phyloP scores from a whole-genome alignment of 163 green algal genomes.

The Prototheca cutis region DNA sequence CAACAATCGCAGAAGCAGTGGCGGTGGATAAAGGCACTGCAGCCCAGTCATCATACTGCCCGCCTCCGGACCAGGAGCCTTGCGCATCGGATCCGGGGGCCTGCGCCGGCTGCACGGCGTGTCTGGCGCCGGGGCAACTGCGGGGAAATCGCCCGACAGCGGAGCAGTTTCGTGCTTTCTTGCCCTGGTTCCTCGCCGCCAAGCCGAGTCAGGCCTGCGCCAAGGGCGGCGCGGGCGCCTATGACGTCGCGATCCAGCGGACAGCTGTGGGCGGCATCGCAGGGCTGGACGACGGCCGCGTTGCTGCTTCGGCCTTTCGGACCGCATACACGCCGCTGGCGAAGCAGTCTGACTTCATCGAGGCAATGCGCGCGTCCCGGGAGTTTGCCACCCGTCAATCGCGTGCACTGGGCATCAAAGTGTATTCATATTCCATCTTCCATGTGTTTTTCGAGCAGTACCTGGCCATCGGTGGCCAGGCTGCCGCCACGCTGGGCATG shows the following conservation, averaged over 20 bases:
- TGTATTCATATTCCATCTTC: constrained; percentile 81
- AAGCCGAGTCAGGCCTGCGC: constrained; percentile 60
- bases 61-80: constrained; percentile 69
- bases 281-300: constrained; percentile 41
- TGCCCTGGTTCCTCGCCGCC: constrained; percentile 79
- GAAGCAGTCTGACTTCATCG: constrained; percentile 74
- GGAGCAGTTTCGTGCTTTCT: constrained; percentile 46
- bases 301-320: constrained; percentile 69
- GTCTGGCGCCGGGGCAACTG: constrained; percentile 36
- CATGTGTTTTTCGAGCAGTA: constrained; percentile 95
- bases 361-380: constrained; percentile 24
- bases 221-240: constrained; percentile 68
- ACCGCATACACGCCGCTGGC: constrained; percentile 66
- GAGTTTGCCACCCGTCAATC: constrained; percentile 1
- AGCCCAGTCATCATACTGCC: constrained; percentile 34
- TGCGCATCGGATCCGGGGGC: constrained; percentile 27
- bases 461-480: constrained; percentile 40
- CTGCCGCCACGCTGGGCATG: constrained; percentile 35
- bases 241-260: constrained; percentile 50
- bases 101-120: constrained; percentile 50
- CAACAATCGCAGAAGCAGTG: constrained; percentile 21
- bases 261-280: constrained; percentile 16
- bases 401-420: constrained; percentile 37
- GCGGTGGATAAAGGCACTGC: not conserved
- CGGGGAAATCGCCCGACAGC: constrained; percentile 25